A percentile compares a stretch with the other conserved stretches of the same genome.
Conservation (phyloP, 2,329 filamentous ascomycete species). For the Clonostachys solani region DNA sequence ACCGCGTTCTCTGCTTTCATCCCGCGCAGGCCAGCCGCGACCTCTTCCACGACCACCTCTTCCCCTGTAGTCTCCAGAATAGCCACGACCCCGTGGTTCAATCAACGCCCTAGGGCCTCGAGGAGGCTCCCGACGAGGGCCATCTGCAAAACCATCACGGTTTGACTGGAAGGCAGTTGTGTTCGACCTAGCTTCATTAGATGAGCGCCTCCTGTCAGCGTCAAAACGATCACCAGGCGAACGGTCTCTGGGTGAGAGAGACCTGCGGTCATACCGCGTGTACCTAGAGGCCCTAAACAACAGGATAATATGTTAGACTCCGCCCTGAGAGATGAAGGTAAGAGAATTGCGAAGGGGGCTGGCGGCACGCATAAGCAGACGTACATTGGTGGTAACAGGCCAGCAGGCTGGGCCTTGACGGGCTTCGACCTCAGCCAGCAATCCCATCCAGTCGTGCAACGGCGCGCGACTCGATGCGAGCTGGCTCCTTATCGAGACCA, state of each 20-base stretch:
- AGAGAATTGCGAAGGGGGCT: too few relatives aligned
- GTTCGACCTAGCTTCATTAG: constrained; percentile 51
- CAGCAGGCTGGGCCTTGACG: too few relatives aligned
- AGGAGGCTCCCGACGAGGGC: constrained; percentile 64
- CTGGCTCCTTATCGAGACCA: too few relatives aligned
- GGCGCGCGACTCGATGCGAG: too few relatives aligned
- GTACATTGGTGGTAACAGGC: too few relatives aligned
- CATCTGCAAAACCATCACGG: constrained; percentile 53
- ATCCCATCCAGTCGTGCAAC: too few relatives aligned
- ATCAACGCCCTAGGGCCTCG: constrained; percentile 77
- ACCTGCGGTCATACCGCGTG: constrained; percentile 59
- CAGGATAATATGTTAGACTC: not conserved
- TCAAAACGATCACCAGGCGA: constrained; percentile 62
- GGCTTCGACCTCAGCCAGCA: too few relatives aligned
- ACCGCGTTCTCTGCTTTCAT: constrained; percentile 57
- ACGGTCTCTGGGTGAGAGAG: constrained; percentile 63
- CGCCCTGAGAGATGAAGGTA: not conserved
- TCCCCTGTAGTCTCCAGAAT: constrained; percentile 58
- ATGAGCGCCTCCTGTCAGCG: constrained; percentile 66
- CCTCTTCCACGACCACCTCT: constrained; percentile 48
- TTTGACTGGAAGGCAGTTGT: constrained; percentile 56
- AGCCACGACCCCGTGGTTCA: constrained; percentile 67
- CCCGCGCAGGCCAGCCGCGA: constrained; percentile 50
- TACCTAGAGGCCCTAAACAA: constrained; percentile 46
- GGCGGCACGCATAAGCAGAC: too few relatives aligned